phyloP scores from a whole-genome alignment of 352 stramenopile genomes.

The Aphanomyces stellatus region DNA sequence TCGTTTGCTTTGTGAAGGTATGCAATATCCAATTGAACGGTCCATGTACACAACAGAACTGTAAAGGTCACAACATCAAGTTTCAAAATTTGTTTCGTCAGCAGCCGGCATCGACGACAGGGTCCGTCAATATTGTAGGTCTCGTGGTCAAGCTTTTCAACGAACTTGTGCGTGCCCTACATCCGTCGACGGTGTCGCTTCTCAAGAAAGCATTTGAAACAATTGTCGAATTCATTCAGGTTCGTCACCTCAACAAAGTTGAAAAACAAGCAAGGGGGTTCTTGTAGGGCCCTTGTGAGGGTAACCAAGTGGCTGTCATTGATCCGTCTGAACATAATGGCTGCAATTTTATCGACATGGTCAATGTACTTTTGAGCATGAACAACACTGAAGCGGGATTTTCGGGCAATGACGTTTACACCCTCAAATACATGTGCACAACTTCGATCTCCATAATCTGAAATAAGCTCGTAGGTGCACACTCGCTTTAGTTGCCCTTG shows the following conservation, averaged over 20 bases:
- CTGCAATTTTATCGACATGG: constrained; percentile 12
- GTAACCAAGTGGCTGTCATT: constrained; percentile 12
- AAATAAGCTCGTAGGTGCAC: background rate
- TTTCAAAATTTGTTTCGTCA: constrained; percentile 10
- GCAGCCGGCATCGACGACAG: background rate
- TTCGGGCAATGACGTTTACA: background rate
- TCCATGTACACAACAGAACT: background rate
- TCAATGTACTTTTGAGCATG: constrained; percentile 1
- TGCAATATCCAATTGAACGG: background rate
- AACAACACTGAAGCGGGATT: background rate
- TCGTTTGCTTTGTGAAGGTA: constrained; percentile 11
- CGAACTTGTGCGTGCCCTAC: background rate
- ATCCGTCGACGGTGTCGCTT: background rate
- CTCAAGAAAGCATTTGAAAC: constrained; percentile 2
- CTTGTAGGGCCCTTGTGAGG: constrained; percentile 13
- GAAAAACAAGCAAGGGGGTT: background rate
- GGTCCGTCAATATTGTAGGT: constrained; percentile 3
- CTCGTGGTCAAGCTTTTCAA: constrained; percentile 4
- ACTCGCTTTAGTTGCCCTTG: background rate
- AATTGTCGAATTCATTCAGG: constrained; percentile 9
- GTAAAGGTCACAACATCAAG: background rate
- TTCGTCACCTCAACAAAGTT: too few relatives aligned
- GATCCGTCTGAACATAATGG: constrained; percentile 4
- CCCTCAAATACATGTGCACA: constrained; percentile 9
- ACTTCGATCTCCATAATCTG: background rate